These are phyloP conservation scores for Claviceps pusilla DNA, from an alignment of 2,329 filamentous ascomycete species.

Conservation along the genomic window DNA sequence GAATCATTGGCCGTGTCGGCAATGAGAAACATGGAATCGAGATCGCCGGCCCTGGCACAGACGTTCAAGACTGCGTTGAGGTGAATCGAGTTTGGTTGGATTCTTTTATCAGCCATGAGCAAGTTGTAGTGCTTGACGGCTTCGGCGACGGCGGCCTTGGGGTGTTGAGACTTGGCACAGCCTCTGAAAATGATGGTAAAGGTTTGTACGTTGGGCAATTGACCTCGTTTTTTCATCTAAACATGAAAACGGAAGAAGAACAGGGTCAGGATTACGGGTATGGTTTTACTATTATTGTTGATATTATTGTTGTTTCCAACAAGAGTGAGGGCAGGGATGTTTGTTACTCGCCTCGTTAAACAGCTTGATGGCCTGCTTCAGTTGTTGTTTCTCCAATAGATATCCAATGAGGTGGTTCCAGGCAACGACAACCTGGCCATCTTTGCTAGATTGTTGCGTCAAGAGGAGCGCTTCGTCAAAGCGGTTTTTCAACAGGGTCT, in stretches of 20 bases:
- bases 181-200: slow-evolving; percentile 74
- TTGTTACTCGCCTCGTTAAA: slow-evolving; percentile 60
- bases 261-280: background rate
- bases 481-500: slow-evolving; percentile 42
- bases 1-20: slow-evolving; percentile 55
- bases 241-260: background rate
- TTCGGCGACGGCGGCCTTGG: slow-evolving; percentile 45
- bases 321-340: no score
- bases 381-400: slow-evolving; percentile 43
- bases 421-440: slow-evolving; percentile 51
- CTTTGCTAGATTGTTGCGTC: slow-evolving; percentile 52
- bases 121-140: slow-evolving; percentile 65
- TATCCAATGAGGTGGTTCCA: slow-evolving; percentile 82
- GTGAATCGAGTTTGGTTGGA: slow-evolving; percentile 65
- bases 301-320: no score
- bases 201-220: slow-evolving; percentile 66
- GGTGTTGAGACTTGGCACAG: slow-evolving; percentile 45
- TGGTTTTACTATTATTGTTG: no score
- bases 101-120: slow-evolving; percentile 47
- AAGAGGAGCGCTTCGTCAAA: slow-evolving; percentile 54
- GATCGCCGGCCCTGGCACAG: slow-evolving; percentile 57
- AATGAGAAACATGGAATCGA: slow-evolving; percentile 69
- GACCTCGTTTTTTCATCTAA: slow-evolving; percentile 87
- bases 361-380: slow-evolving; percentile 57
- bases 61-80: slow-evolving; percentile 78